A percentile compares a stretch with the other conserved stretches of the same genome.
These are phyloP conservation scores for Pilasporangium apinafurcum DNA, from an alignment of 352 stramenopile species.

Conservation along the genomic window DNA sequence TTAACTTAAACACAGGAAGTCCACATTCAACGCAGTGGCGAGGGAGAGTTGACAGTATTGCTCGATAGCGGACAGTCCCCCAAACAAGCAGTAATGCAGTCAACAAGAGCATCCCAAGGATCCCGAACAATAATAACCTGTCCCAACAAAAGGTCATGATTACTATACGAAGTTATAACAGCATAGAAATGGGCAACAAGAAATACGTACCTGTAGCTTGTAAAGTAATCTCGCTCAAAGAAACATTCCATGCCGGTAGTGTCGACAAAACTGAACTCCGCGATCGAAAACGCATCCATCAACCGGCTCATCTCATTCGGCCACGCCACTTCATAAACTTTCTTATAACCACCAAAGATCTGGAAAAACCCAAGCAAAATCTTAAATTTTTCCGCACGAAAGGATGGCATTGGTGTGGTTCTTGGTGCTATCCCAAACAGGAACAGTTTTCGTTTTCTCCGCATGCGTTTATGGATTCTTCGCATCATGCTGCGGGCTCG, in stretches of 20 bases:
- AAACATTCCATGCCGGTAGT: constrained; percentile 64
- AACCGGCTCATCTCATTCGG: constrained; percentile 43
- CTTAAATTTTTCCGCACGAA: constrained; percentile 70
- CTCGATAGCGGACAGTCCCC: constrained; percentile 50
- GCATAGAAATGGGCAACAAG: not conserved
- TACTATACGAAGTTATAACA: not conserved
- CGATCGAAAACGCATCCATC: constrained; percentile 64
- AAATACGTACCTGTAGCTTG: constrained; percentile 33
- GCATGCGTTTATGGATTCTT: constrained; percentile 1
- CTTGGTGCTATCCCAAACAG: constrained; percentile 39
- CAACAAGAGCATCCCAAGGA: constrained; percentile 31
- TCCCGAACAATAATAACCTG: constrained; percentile 32
- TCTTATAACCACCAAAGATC: constrained; percentile 67
- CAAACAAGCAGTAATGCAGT: constrained; percentile 29
- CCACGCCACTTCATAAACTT: constrained; percentile 70
- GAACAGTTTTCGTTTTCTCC: not conserved
- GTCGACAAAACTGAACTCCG: constrained; percentile 63
- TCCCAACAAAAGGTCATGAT: not conserved
- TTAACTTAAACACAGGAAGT: constrained; percentile 45
- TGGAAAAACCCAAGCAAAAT: constrained; percentile 77
- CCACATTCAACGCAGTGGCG: constrained; percentile 56
- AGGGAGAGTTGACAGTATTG: constrained; percentile 42
- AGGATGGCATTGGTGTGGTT: constrained; percentile 11
- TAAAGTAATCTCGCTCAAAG: constrained; percentile 56
- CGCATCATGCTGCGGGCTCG: constrained; percentile 8